phyloP scores from a whole-genome alignment of 1,139 yeast species.

The Citeromyces siamensis region DNA sequence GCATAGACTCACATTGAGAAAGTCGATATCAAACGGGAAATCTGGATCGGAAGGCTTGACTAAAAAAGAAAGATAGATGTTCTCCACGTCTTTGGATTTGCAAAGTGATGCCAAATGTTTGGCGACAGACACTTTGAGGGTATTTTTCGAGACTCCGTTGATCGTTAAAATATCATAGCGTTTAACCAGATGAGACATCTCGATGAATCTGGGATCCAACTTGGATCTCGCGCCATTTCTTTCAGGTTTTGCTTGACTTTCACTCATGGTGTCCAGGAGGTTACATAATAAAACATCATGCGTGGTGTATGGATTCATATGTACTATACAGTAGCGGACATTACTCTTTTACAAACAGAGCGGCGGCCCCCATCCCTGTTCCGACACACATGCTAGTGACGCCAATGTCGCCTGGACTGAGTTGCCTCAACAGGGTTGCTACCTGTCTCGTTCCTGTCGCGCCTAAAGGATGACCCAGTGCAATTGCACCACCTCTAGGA shows the following conservation, averaged over 20 bases:
- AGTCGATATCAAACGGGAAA: slow-evolving; percentile 52
- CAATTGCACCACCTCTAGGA: slow-evolving; percentile 94
- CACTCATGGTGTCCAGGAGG: no score
- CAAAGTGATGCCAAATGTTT: slow-evolving; percentile 8
- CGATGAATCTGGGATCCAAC: slow-evolving; percentile 8
- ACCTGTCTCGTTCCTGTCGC: slow-evolving; percentile 94
- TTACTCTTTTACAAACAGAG: slow-evolving; percentile 64
- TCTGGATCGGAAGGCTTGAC: slow-evolving; percentile 58
- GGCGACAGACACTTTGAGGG: slow-evolving; percentile 10
- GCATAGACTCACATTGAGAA: slow-evolving; percentile 35
- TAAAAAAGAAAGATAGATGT: slow-evolving; percentile 16
- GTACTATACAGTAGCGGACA: no score
- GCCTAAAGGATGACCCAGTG: slow-evolving; percentile 92
- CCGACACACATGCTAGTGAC: slow-evolving; percentile 96
- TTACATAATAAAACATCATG: no score
- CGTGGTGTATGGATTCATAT: no score
- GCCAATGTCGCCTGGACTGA: slow-evolving; percentile 73
- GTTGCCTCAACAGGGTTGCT: slow-evolving; percentile 75
- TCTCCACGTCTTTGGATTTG: slow-evolving; percentile 8
- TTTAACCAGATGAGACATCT: slow-evolving; percentile 10
- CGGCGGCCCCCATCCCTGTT: slow-evolving; percentile 98
- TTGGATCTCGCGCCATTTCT: no score
- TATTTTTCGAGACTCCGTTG: slow-evolving; percentile 15
- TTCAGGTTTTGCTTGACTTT: no score
- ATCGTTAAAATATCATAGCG: slow-evolving; percentile 14